Percentiles rank a stretch among this genome's conserved stretches.
phyloP scores from a whole-genome alignment of 371 early-diverging fungal genomes.

The Mortierella sp. region DNA sequence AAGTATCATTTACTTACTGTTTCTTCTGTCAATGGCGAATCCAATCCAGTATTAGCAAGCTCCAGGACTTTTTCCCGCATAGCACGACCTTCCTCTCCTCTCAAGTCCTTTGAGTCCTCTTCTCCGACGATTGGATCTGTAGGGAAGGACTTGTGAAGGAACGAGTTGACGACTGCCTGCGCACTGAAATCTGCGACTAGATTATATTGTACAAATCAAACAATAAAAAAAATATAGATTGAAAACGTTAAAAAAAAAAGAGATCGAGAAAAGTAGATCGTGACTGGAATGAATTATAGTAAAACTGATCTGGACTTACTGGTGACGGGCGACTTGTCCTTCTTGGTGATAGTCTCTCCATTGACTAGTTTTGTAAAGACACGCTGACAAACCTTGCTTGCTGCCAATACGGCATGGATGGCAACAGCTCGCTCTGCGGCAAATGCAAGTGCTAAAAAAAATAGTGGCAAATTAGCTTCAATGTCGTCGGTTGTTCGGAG shows the following conservation, averaged over 20 bases:
- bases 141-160: conserved; percentile 83
- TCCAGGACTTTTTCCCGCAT: conserved; percentile 84
- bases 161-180: conserved; percentile 94
- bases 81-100: conserved; percentile 72
- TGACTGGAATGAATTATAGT: background rate
- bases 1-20: conserved; percentile 63
- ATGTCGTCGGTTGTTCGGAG: background rate
- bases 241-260: conserved; percentile 1
- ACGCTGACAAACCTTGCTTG: conserved; percentile 85
- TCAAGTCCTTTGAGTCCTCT: conserved; percentile 90
- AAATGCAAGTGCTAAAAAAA: conserved; percentile 55
- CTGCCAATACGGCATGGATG: conserved; percentile 89
- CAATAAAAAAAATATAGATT: background rate
- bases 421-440: conserved; percentile 85
- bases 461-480: background rate
- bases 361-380: conserved; percentile 87
- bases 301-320: conserved; percentile 58
- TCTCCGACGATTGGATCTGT: conserved; percentile 94
- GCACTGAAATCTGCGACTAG: conserved; percentile 95
- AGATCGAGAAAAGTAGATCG: background rate
- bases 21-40: conserved; percentile 69
- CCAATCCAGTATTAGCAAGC: conserved; percentile 82
- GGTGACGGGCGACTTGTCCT: conserved; percentile 96
- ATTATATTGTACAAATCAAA: background rate
- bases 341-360: conserved; percentile 86